phyloP scores from a whole-genome alignment of 129 eudicot species.

The Silybum marianum region DNA sequence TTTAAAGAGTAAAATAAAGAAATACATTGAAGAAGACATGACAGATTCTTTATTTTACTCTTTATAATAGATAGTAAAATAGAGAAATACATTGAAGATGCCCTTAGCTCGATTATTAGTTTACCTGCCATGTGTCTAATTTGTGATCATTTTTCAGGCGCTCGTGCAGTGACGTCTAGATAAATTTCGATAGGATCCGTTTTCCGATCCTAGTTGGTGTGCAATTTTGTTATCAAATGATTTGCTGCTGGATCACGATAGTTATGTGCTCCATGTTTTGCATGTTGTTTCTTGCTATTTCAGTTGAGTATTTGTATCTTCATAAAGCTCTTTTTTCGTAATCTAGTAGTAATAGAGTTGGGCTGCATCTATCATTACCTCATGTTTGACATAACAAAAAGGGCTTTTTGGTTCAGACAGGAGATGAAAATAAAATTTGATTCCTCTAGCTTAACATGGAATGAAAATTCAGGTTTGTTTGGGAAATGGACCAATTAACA shows the following conservation, averaged over 20 bases:
- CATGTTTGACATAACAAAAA: not conserved
- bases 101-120: not conserved
- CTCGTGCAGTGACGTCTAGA: conserved; percentile 32
- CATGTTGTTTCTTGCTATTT: conserved; percentile 16
- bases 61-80: no score
- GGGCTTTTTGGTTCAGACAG: no score
- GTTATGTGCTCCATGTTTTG: conserved; percentile 18
- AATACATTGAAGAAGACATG: no score
- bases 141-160: conserved; percentile 16
- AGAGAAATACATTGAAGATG: no score
- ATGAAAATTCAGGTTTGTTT: no score
- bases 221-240: conserved; percentile 16
- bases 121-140: not conserved
- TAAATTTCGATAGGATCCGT: conserved; percentile 18
- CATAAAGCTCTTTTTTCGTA: not conserved
- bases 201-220: not conserved
- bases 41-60: no score
- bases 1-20: no score
- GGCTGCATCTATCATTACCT: not conserved
- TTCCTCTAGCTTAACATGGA: no score
- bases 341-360: conserved; percentile 14
- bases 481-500: no score
- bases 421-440: no score
- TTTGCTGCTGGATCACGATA: conserved; percentile 16
- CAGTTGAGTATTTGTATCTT: conserved; percentile 17